Conservation (phyloP, 2,329 filamentous ascomycete species). For the Metarhizium album region DNA sequence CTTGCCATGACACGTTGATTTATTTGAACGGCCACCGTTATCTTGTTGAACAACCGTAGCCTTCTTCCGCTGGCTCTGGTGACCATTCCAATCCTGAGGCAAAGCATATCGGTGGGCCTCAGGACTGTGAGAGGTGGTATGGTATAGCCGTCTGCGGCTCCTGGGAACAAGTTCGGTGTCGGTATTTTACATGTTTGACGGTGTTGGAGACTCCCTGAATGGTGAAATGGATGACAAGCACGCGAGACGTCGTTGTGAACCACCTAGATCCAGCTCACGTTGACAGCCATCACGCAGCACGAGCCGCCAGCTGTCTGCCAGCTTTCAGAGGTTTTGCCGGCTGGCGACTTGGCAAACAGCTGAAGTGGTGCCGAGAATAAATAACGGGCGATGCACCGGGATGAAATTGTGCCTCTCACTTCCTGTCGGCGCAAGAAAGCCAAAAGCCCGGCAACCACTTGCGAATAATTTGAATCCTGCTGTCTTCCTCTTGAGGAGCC, state of each 20-base stretch:
- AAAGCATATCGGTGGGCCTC: slow-evolving; percentile 38
- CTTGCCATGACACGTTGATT: slow-evolving; percentile 69
- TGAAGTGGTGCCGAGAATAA: too few relatives aligned
- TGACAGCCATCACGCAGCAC: too few relatives aligned
- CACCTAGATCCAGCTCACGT: not conserved
- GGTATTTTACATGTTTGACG: slow-evolving; percentile 43
- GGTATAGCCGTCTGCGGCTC: slow-evolving; percentile 36
- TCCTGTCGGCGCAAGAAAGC: too few relatives aligned
- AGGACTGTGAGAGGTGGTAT: slow-evolving; percentile 39
- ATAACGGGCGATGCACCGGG: too few relatives aligned
- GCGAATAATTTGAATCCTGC: too few relatives aligned
- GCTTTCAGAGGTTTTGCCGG: not conserved
- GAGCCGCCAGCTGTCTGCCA: not conserved
- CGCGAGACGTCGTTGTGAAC: not conserved
- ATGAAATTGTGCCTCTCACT: too few relatives aligned
- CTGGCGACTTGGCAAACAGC: not conserved
- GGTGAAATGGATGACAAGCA: slow-evolving; percentile 29
- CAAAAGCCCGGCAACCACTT: too few relatives aligned
- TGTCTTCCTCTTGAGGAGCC: too few relatives aligned
- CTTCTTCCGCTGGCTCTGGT: slow-evolving; percentile 48
- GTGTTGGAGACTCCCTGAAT: slow-evolving; percentile 42
- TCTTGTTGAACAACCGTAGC: slow-evolving; percentile 49
- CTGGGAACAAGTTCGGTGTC: slow-evolving; percentile 40
- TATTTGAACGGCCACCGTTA: slow-evolving; percentile 45
- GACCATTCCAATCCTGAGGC: slow-evolving; percentile 43